These are phyloP conservation scores for Lepiota brunneoincarnata DNA, from an alignment of 768 basidiomycete genomes.

Conservation along the genomic window DNA sequence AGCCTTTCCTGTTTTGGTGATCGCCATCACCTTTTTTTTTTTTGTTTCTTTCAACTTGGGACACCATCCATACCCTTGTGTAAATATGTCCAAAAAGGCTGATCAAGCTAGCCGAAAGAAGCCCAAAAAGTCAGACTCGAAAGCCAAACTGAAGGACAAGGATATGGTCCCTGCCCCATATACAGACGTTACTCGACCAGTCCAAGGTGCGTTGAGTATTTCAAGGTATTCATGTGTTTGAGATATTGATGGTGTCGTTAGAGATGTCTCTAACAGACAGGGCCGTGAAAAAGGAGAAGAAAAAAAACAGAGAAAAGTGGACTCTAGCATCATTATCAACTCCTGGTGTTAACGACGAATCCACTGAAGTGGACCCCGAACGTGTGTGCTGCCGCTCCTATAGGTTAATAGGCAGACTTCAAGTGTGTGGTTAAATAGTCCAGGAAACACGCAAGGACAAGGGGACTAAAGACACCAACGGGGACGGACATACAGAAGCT, in stretches of 20 bases:
- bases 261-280: too few relatives aligned
- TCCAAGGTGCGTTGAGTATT: slow-evolving; percentile 11
- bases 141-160: slow-evolving; percentile 23
- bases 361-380: too few relatives aligned
- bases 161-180: slow-evolving; percentile 7
- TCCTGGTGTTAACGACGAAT: slow-evolving; percentile 13
- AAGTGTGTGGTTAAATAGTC: neutral
- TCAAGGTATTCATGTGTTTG: too few relatives aligned
- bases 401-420: neutral
- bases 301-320: slow-evolving; percentile 19
- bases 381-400: slow-evolving; percentile 16
- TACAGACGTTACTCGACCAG: slow-evolving; percentile 1
- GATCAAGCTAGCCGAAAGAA: slow-evolving; percentile 15
- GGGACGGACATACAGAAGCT: slow-evolving; percentile 18
- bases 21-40: too few relatives aligned
- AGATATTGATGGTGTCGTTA: too few relatives aligned
- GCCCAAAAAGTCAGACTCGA: slow-evolving; percentile 20
- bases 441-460: slow-evolving; percentile 22
- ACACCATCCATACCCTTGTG: neutral
- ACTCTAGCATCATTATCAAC: neutral
- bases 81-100: too few relatives aligned
- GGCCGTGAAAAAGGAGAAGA: slow-evolving; percentile 23
- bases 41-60: too few relatives aligned
- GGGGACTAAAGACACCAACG: slow-evolving; percentile 22
- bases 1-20: too few relatives aligned